phyloP scores from a whole-genome alignment of 352 stramenopile species.

The Discostella stelligera region DNA sequence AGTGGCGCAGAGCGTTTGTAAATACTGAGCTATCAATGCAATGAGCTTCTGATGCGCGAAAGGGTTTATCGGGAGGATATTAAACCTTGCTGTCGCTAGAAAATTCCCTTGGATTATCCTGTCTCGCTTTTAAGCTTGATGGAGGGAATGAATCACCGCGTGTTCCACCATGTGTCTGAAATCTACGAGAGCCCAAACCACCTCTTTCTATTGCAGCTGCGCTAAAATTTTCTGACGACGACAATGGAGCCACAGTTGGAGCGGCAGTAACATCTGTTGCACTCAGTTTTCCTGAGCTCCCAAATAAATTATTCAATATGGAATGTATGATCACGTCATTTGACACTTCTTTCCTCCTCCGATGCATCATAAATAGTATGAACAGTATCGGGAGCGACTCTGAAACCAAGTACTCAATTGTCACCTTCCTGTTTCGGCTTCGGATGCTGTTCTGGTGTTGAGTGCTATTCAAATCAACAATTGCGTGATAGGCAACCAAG shows the following conservation, averaged over 20 bases:
- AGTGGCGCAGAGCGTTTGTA: no score
- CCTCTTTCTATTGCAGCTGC: neutral
- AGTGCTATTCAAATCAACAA: conserved; percentile 16
- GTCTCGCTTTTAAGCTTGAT: conserved; percentile 2
- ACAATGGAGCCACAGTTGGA: neutral
- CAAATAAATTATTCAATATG: conserved; percentile 47
- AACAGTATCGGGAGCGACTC: conserved; percentile 39
- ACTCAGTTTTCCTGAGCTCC: conserved; percentile 22
- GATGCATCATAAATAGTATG: conserved; percentile 45
- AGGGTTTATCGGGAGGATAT: neutral
- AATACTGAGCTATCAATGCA: no score
- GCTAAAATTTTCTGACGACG: neutral
- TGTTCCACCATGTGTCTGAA: conserved; percentile 40
- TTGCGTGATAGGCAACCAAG: conserved; percentile 19
- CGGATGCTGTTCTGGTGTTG: neutral
- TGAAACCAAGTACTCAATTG: conserved; percentile 29
- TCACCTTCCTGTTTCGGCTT: conserved; percentile 25
- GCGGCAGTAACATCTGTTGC: conserved; percentile 16
- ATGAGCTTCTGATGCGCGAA: no score
- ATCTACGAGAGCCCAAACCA: conserved; percentile 25
- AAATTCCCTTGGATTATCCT: conserved; percentile 10
- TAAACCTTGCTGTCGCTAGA: neutral
- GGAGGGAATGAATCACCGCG: conserved; percentile 32
- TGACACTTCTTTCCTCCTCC: conserved; percentile 26
- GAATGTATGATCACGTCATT: conserved; percentile 39